Evolutionary conservation across 164 flowering plant species (phyloP).

Genomic region (Cinnamomum chago): DNA sequence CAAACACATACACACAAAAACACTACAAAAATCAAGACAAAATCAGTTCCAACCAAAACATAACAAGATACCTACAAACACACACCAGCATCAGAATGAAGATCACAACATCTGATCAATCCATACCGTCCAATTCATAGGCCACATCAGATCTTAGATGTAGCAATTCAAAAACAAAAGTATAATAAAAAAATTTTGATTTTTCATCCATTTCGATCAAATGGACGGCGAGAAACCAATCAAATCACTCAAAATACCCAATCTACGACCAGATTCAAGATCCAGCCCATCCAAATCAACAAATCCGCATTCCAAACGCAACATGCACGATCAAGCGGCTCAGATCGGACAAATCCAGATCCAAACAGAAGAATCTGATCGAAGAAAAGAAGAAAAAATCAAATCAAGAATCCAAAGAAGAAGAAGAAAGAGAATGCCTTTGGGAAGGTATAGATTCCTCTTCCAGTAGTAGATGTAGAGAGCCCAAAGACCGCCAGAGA

Average conservation of each 20-base stretch:
- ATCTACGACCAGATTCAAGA: neutral
- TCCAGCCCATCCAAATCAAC: neutral
- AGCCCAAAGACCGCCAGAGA: slow-evolving; percentile 80
- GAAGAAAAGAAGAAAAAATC: neutral
- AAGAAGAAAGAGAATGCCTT: slow-evolving; percentile 40
- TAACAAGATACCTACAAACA: neutral
- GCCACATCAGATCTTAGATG: neutral
- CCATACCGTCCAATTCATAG: neutral
- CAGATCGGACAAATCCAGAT: neutral
- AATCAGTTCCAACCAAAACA: no score
- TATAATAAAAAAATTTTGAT: no score
- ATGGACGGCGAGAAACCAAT: neutral
- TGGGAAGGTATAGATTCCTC: slow-evolving; percentile 66
- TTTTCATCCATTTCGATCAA: no score
- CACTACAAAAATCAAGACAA: no score
- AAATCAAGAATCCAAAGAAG: neutral
- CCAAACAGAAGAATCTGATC: no score
- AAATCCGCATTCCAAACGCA: no score
- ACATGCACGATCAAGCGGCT: neutral
- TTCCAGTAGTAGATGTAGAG: slow-evolving; percentile 75
- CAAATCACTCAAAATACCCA: neutral
- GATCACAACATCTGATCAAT: neutral
- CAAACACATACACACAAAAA: no score
- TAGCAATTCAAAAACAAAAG: neutral
- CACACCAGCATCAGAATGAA: neutral